These are phyloP conservation scores for Syzygium malaccense DNA, from an alignment of 441 rosid species.

Conservation along the genomic window DNA sequence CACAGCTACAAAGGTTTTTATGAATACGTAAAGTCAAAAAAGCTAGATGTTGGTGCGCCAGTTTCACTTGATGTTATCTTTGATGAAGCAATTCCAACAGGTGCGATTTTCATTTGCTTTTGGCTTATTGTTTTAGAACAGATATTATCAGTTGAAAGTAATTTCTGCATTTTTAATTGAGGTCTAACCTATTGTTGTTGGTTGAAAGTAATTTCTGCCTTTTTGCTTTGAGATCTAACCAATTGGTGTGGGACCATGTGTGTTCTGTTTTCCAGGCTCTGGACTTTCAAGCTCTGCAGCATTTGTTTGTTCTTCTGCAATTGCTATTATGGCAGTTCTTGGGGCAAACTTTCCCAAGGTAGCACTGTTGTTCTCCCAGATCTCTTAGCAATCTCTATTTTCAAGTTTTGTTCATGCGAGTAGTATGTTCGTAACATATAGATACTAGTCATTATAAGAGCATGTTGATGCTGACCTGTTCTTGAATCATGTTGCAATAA, in stretches of 20 bases:
- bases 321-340: slow-evolving; percentile 87
- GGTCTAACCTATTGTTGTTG: not conserved
- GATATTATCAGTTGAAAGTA: not conserved
- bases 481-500: not conserved
- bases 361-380: not conserved
- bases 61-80: slow-evolving; percentile 83
- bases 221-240: not conserved
- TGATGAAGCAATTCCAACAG: slow-evolving; percentile 95
- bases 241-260: not conserved
- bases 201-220: not conserved
- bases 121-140: not conserved
- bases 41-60: slow-evolving; percentile 52
- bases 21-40: slow-evolving; percentile 73
- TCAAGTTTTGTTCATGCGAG: not conserved
- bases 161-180: not conserved
- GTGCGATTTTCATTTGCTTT: slow-evolving; percentile 21
- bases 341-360: slow-evolving; percentile 73
- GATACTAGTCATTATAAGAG: not conserved
- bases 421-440: not conserved
- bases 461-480: not conserved
- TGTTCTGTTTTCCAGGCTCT: slow-evolving; percentile 48
- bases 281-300: slow-evolving; percentile 97
- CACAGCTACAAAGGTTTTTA: slow-evolving; percentile 78
- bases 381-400: not conserved
- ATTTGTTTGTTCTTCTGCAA: slow-evolving; percentile 89